phyloP scores from a whole-genome alignment of 106 monocot species.

The Phalaenopsis aphrodite region DNA sequence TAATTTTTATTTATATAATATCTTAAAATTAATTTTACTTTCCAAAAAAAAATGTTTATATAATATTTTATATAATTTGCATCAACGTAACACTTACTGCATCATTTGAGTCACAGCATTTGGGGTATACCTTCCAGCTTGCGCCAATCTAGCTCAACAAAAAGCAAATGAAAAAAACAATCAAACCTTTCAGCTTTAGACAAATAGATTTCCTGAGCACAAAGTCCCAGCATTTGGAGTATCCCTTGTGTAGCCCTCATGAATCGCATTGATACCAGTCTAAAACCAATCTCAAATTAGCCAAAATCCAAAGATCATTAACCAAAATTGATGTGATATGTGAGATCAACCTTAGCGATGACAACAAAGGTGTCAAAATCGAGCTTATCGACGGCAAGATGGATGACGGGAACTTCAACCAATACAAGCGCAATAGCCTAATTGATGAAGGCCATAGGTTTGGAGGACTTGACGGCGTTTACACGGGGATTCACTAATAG shows the following conservation, averaged over 20 bases:
- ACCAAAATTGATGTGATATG: not conserved
- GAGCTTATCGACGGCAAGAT: slow-evolving; percentile 86
- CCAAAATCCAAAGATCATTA: not conserved
- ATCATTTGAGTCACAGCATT: too few relatives aligned
- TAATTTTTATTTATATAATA: too few relatives aligned
- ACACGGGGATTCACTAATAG: slow-evolving; percentile 66
- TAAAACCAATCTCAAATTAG: slow-evolving; percentile 9
- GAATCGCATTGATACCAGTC: slow-evolving; percentile 91
- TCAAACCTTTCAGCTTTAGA: slow-evolving; percentile 60
- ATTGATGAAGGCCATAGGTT: slow-evolving; percentile 91
- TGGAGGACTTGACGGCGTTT: slow-evolving; percentile 77
- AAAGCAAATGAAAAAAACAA: not conserved
- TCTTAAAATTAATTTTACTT: too few relatives aligned
- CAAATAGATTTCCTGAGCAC: slow-evolving; percentile 87
- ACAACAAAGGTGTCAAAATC: slow-evolving; percentile 69
- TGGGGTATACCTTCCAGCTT: too few relatives aligned
- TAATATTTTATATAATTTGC: too few relatives aligned
- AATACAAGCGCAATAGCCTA: slow-evolving; percentile 79
- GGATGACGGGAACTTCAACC: slow-evolving; percentile 78
- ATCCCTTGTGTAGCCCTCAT: slow-evolving; percentile 73
- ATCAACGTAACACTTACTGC: too few relatives aligned
- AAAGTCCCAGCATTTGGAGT: slow-evolving; percentile 85
- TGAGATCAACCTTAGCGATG: slow-evolving; percentile 51
- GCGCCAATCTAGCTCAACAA: too few relatives aligned
- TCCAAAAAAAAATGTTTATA: too few relatives aligned